Conservation (phyloP, 805 yeast genomes). For the Saccharomycopsis vini region DNA sequence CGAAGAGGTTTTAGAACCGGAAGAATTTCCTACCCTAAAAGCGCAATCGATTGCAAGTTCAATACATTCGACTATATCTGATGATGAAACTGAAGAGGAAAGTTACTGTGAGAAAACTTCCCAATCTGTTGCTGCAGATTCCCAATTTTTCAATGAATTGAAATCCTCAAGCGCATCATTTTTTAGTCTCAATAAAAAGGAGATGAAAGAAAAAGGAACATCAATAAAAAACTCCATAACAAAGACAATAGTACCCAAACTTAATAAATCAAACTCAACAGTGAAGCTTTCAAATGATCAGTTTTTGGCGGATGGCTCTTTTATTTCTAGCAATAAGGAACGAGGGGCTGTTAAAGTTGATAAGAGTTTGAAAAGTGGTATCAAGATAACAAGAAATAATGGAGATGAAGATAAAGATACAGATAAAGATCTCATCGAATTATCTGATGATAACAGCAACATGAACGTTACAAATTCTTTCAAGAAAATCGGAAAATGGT, state of each 20-base stretch:
- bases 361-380: slow-evolving; percentile 23
- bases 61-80: not conserved
- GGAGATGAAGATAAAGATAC: not conserved
- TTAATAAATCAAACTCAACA: slow-evolving; percentile 21
- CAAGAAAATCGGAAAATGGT: slow-evolving; percentile 62
- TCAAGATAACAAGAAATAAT: slow-evolving; percentile 12
- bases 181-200: slow-evolving; percentile 4
- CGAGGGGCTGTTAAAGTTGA: no score
- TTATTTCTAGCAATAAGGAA: slow-evolving; percentile 17
- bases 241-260: slow-evolving; percentile 2
- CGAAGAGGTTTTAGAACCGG: not conserved
- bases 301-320: slow-evolving; percentile 25
- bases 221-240: not conserved
- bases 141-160: not conserved
- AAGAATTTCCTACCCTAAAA: no score
- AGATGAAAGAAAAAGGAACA: not conserved
- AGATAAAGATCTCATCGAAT: slow-evolving; percentile 17
- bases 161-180: slow-evolving; percentile 3
- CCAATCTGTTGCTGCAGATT: no score
- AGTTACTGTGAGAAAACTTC: not conserved
- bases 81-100: slow-evolving; percentile 3
- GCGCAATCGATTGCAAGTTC: slow-evolving; percentile 6
- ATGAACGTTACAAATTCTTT: slow-evolving; percentile 38
- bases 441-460: slow-evolving; percentile 22
- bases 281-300: slow-evolving; percentile 24